Base-by-base conservation (phyloP, 202 grass and related monocot species). In the Carex sylvatica region DNA sequence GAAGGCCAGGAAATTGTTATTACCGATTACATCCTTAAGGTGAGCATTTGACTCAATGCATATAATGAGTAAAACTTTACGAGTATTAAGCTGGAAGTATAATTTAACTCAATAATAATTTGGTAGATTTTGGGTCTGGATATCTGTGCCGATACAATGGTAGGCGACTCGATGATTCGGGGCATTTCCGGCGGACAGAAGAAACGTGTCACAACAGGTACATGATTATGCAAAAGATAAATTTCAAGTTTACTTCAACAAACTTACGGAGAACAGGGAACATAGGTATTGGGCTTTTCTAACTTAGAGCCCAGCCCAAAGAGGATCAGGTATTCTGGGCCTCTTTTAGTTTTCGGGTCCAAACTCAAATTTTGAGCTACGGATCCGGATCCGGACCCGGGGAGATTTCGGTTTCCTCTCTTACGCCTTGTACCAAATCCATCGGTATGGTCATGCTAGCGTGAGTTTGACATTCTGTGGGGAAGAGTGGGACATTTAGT, bases 151-250 rank as follows among this genome's bases (percentile, higher is more conserved):
- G 95, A 98, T 82, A 93, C 92, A 20, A 94, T 98, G 95, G 92
- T 98, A 63, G 95, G 95, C 26, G 95, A 98, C 22, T 70, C 87
- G 40, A 98, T 98, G 95, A 94, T 93, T 77, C 90, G 95, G 74
- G 95, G 95, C 74, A 97, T 97, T 58, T 97, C 95, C 38, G 95
- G 95, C 61, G 92, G 95, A 49, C 90, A 97, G 87, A 97, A 97
- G 90, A 97, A 97, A 84, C 92, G 92, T 72, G 90, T 97, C 46
- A 97, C 94, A 78, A 94, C 95, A 20, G 94, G 94, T 97, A 92
- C 66, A 78, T 19, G 23, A 40, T 77, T 81, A 6, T 73, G 14
- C 26, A 88, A 24, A 71, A 20, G 6, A 40, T 30, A 9, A 38
- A 70, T 70, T 70, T 44, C 35, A 22, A 44, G 18, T 19, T 13